Conservation (phyloP, 345 rosid genomes). For the Acer yangbiense region DNA sequence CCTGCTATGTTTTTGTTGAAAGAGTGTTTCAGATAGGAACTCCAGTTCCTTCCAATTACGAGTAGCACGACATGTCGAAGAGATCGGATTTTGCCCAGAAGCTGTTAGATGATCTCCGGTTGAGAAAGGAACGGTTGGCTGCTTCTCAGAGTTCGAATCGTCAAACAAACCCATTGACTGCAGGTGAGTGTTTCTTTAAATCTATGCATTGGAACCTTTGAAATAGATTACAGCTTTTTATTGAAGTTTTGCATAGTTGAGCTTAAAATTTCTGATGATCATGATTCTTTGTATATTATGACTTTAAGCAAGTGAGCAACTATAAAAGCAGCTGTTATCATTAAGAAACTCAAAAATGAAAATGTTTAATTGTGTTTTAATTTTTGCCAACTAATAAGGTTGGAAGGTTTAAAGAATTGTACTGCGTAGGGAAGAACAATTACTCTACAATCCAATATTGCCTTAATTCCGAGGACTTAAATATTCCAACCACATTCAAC, state of each 20-base stretch:
- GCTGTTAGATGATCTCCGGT: conserved; percentile 83
- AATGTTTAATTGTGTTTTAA: background rate
- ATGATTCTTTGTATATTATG: conserved; percentile 13
- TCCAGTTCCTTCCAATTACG: conserved; percentile 11
- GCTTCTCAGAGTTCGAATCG: conserved; percentile 48
- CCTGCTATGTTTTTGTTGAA: conserved; percentile 1
- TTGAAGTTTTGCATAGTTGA: background rate
- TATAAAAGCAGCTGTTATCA: background rate
- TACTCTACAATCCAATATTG: background rate
- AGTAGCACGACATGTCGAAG: conserved; percentile 55
- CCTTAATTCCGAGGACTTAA: background rate
- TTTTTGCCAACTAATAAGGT: background rate
- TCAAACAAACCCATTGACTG: conserved; percentile 23
- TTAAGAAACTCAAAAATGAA: no score
- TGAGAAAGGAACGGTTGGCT: conserved; percentile 74
- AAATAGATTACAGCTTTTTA: background rate
- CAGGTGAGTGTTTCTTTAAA: conserved; percentile 42
- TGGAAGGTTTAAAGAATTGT: background rate
- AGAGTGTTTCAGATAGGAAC: conserved; percentile 20
- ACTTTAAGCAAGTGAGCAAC: conserved; percentile 13
- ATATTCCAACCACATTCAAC: background rate
- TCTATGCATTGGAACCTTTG: background rate
- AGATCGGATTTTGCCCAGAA: conserved; percentile 91
- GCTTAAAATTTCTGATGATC: background rate
- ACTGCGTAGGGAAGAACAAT: background rate